Conservation (phyloP, 352 stramenopile species). For the Phytophthora rubi region DNA sequence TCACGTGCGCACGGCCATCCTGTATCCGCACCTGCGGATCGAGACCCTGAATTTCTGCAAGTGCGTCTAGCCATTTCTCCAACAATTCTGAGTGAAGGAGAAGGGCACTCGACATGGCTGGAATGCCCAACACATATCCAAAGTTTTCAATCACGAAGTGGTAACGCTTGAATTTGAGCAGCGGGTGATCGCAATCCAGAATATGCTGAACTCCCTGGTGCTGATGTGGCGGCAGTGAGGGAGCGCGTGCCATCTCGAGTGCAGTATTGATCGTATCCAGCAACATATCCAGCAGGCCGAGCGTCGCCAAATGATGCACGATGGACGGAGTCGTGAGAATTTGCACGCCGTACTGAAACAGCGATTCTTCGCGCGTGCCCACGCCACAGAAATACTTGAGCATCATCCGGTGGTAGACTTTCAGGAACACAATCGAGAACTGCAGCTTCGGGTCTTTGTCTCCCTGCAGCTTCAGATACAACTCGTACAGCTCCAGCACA, state of each 20-base stretch:
- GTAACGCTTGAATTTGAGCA: slow-evolving; percentile 94
- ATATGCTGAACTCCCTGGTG: slow-evolving; percentile 41
- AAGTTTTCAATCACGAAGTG: slow-evolving; percentile 94
- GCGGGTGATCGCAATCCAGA: slow-evolving; percentile 91
- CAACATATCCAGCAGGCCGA: slow-evolving; percentile 77
- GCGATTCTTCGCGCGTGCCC: slow-evolving; percentile 90
- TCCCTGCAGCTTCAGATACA: slow-evolving; percentile 95
- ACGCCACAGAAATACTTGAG: slow-evolving; percentile 90
- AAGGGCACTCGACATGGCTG: slow-evolving; percentile 67
- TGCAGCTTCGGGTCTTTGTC: slow-evolving; percentile 95
- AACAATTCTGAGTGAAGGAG: slow-evolving; percentile 62
- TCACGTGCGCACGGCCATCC: slow-evolving; percentile 89
- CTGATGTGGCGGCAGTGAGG: slow-evolving; percentile 27
- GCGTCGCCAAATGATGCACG: slow-evolving; percentile 64
- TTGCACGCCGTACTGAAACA: slow-evolving; percentile 94
- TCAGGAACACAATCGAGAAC: slow-evolving; percentile 90
- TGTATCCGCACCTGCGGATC: slow-evolving; percentile 81
- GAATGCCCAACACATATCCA: slow-evolving; percentile 96
- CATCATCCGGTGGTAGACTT: slow-evolving; percentile 88
- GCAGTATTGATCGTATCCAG: slow-evolving; percentile 81
- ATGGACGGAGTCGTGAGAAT: slow-evolving; percentile 94
- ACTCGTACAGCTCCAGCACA: slow-evolving; percentile 89
- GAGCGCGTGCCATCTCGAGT: slow-evolving; percentile 69
- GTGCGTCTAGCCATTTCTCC: slow-evolving; percentile 72
- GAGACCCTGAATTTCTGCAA: slow-evolving; percentile 81